Conservation (phyloP, 192 early-diverging fungal genomes). For the Lobosporangium transversale region DNA sequence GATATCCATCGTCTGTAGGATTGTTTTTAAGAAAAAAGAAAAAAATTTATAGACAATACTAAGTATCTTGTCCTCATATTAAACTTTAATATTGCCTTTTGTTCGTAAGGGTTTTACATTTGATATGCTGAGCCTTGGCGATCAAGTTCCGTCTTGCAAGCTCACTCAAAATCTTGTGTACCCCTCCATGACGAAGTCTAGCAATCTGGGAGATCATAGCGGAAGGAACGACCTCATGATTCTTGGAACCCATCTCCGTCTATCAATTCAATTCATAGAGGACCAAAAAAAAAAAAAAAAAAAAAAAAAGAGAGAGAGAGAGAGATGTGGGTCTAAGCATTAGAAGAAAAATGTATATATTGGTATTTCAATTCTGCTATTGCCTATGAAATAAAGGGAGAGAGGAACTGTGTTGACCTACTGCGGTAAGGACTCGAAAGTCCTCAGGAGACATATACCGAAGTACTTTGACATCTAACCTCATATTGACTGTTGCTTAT, state of each 20-base stretch:
- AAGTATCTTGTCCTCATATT: too few species aligned
- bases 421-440: conserved; percentile 95
- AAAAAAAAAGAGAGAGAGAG: neutral
- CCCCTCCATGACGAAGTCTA: conserved; percentile 86
- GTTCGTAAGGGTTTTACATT: conserved; percentile 78
- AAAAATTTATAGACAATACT: conserved; percentile 3
- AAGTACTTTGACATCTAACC: conserved; percentile 92
- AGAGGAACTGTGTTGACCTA: conserved; percentile 38
- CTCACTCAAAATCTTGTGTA: conserved; percentile 84
- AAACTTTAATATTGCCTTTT: too few species aligned
- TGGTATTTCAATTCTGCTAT: too few species aligned
- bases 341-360: neutral
- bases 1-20: conserved; percentile 90
- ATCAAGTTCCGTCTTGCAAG: conserved; percentile 93
- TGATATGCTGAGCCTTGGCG: conserved; percentile 82
- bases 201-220: conserved; percentile 94
- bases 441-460: conserved; percentile 95
- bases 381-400: neutral
- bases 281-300: too few species aligned
- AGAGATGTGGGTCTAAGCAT: neutral
- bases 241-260: conserved; percentile 96
- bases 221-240: conserved; percentile 98
- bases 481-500: conserved; percentile 70
- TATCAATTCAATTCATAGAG: too few species aligned
- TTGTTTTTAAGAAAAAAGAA: conserved; percentile 9